Base-by-base conservation (phyloP, 2,329 filamentous ascomycete species). In the Fusarium cyanostomum region DNA sequence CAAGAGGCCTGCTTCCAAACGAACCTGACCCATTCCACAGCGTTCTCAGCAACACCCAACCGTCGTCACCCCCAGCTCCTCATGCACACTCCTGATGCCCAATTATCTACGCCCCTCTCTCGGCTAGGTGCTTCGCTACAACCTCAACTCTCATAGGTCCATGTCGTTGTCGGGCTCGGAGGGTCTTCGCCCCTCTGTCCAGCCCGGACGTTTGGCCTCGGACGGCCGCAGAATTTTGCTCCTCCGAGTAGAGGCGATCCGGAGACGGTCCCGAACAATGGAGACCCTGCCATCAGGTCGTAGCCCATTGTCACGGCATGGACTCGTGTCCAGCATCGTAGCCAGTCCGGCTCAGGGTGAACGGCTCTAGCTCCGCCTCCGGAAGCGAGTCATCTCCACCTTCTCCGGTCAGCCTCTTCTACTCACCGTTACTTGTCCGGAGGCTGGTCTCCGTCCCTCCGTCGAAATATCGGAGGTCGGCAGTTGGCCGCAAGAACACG, bases 11-110 rank as follows among this genome's bases (percentile, higher is more conserved):
- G 52, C 44, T 38, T 59, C 50, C 16, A 56, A 49, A 41, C 51
- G 13, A 51, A 54, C 37, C 56, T 61, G 62, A 26, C 46, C 39
- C 56, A 46, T 57, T 49, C 54, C 56, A 55, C 33, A 35, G 64
- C 28, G 39, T 49, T 52, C 56, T 49, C 54, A 44, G 59, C 52
- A 48, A 50, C 39, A 43, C 28, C 60, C 63, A 63, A 58, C 61
- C 52, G 50, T 52, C 43, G 39, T 21, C 50, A 42, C 42, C 49
- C 37, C 56, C 52, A 56, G 38, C 38, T 61, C 37, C 57, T 67
- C 56, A 64, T 66, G 59, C 67, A 59, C 62, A 59, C 58, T 44
- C 64, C 59, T 62, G 56, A 58, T 70, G 62, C 67, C 67, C 63
- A 66, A 69, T 61, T 33, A 43, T 27, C 30, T 39, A 31, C 56